phyloP scores from a whole-genome alignment of 305 asterid genomes.

The Lippia alba region DNA sequence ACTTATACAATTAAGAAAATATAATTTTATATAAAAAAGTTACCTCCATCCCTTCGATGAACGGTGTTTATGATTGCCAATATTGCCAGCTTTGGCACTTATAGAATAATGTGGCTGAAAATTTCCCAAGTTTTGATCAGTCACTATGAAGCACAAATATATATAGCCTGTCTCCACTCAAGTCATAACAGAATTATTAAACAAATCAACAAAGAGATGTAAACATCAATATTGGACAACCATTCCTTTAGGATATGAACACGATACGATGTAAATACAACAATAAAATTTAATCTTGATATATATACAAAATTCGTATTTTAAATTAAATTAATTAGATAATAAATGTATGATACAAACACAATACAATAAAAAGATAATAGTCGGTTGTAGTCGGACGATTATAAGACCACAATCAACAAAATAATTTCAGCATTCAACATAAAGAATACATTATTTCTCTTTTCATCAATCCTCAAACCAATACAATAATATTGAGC shows the following conservation, averaged over 20 bases:
- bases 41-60: no score
- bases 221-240: slow-evolving; percentile 25
- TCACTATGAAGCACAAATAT: background rate
- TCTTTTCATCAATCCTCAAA: slow-evolving; percentile 40
- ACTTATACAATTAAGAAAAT: no score
- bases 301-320: no score
- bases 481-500: slow-evolving; percentile 20
- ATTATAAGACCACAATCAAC: slow-evolving; percentile 23
- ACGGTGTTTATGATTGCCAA: background rate
- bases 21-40: no score
- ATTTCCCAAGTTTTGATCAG: background rate
- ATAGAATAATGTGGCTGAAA: background rate
- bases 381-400: background rate
- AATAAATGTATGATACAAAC: no score
- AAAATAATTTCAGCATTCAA: background rate
- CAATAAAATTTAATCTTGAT: no score
- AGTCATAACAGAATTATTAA: slow-evolving; percentile 23
- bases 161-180: background rate
- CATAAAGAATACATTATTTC: slow-evolving; percentile 21
- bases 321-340: no score
- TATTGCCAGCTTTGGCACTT: background rate
- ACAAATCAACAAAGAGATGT: slow-evolving; percentile 26
- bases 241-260: background rate
- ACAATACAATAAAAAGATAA: no score
- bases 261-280: no score